Evolutionary conservation across 2,329 filamentous ascomycete species (phyloP).

Genomic region (Fusarium graminum): DNA sequence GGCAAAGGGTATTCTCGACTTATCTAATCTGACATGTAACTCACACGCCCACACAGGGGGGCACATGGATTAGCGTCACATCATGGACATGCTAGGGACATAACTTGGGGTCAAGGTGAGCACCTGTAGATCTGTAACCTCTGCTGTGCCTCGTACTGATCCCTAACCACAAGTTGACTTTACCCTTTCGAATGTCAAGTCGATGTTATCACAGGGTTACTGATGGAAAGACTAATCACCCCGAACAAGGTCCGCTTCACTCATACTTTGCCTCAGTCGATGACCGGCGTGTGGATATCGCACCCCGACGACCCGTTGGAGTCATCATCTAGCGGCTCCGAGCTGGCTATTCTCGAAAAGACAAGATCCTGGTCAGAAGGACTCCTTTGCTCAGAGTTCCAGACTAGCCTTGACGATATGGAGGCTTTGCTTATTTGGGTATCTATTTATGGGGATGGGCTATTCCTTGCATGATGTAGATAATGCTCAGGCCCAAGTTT

Average conservation of each 20-base stretch:
- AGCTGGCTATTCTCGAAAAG: background rate
- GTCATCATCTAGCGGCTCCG: background rate
- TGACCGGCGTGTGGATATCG: constrained; percentile 9
- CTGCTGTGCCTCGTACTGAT: background rate
- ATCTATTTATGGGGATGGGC: constrained; percentile 8
- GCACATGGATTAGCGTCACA: background rate
- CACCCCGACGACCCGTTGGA: background rate
- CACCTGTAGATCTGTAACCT: background rate
- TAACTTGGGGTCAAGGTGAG: background rate
- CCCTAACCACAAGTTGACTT: background rate
- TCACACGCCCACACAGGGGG: background rate
- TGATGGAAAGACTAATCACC: background rate
- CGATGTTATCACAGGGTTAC: background rate
- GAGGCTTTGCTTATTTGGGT: background rate
- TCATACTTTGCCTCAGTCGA: constrained; percentile 8
- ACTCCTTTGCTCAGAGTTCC: background rate
- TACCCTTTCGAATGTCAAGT: background rate
- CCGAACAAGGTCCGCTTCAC: background rate
- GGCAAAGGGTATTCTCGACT: background rate
- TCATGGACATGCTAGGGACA: background rate
- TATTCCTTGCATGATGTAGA: constrained; percentile 22
- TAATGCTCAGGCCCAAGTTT: background rate
- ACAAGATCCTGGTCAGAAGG: background rate
- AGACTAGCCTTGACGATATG: constrained; percentile 3
- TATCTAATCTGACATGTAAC: background rate